A percentile compares a stretch with the other conserved stretches of the same genome.
Conservation (phyloP, 805 yeast genomes). For the Cyberlindnera xishuangbannaensis region DNA sequence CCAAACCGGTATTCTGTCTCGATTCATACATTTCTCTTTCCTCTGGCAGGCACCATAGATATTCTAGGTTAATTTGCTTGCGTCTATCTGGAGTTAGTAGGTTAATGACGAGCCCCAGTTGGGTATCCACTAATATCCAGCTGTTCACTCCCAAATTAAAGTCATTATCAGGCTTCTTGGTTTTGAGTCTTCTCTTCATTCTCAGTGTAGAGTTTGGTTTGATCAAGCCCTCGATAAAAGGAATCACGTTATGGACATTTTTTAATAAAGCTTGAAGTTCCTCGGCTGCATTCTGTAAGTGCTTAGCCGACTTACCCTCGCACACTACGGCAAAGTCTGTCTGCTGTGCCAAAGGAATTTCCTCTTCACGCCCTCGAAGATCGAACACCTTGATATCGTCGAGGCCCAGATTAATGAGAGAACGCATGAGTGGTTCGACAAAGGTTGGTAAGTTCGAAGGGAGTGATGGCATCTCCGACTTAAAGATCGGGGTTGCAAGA, state of each 20-base stretch:
- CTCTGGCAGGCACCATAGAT: slow-evolving; percentile 43
- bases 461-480: slow-evolving; percentile 44
- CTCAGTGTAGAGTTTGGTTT: slow-evolving; percentile 50
- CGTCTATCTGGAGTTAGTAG: slow-evolving; percentile 69
- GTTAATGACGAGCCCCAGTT: slow-evolving; percentile 59
- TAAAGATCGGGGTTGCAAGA: slow-evolving; percentile 29
- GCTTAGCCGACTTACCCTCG: slow-evolving; percentile 74
- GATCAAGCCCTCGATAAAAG: slow-evolving; percentile 66
- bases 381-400: slow-evolving; percentile 61
- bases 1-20: background rate
- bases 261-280: slow-evolving; percentile 57
- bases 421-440: slow-evolving; percentile 38
- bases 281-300: slow-evolving; percentile 62
- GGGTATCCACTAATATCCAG: slow-evolving; percentile 79
- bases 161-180: slow-evolving; percentile 46
- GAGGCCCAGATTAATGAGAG: slow-evolving; percentile 58
- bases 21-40: slow-evolving; percentile 26
- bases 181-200: slow-evolving; percentile 44
- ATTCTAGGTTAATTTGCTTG: slow-evolving; percentile 61
- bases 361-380: slow-evolving; percentile 36
- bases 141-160: slow-evolving; percentile 56
- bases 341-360: slow-evolving; percentile 32
- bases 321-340: slow-evolving; percentile 55
- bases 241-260: slow-evolving; percentile 37
- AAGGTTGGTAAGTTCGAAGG: slow-evolving; percentile 56